Conservation (phyloP, 1,139 yeast species). For the Diutina scorzettiae region DNA sequence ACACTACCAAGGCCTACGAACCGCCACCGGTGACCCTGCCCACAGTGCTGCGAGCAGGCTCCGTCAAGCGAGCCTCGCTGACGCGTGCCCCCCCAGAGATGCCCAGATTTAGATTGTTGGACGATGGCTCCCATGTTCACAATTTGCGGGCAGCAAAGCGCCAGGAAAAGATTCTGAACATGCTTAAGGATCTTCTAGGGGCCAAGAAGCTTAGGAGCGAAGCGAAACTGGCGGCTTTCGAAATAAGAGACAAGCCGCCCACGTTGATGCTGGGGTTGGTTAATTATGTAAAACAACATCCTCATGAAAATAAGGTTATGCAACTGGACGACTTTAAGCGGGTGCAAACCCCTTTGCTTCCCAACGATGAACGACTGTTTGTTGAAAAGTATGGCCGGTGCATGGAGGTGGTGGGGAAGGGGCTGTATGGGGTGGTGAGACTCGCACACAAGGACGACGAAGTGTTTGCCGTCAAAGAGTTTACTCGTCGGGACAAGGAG, state of each 20-base stretch:
- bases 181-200: slow-evolving; percentile 79
- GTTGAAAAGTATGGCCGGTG: slow-evolving; percentile 40
- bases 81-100: neutral
- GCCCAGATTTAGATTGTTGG: slow-evolving; percentile 39
- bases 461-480: slow-evolving; percentile 37
- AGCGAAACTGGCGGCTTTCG: slow-evolving; percentile 73
- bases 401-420: slow-evolving; percentile 38
- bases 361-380: slow-evolving; percentile 26
- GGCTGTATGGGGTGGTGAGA: slow-evolving; percentile 37
- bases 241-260: slow-evolving; percentile 42
- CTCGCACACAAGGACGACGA: slow-evolving; percentile 28
- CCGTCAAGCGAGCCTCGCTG: neutral
- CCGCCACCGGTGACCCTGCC: neutral
- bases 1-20: slow-evolving; percentile 1
- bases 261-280: slow-evolving; percentile 36
- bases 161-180: slow-evolving; percentile 76
- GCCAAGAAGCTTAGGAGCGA: slow-evolving; percentile 72
- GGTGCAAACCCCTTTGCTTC: neutral
- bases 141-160: slow-evolving; percentile 65
- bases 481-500: slow-evolving; percentile 29
- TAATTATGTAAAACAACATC: slow-evolving; percentile 2
- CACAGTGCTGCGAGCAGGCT: neutral
- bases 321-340: neutral
- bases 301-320: neutral
- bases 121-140: slow-evolving; percentile 71